These are phyloP conservation scores for Phytopythium boreale DNA, from an alignment of 352 stramenopile genomes.

Conservation along the genomic window DNA sequence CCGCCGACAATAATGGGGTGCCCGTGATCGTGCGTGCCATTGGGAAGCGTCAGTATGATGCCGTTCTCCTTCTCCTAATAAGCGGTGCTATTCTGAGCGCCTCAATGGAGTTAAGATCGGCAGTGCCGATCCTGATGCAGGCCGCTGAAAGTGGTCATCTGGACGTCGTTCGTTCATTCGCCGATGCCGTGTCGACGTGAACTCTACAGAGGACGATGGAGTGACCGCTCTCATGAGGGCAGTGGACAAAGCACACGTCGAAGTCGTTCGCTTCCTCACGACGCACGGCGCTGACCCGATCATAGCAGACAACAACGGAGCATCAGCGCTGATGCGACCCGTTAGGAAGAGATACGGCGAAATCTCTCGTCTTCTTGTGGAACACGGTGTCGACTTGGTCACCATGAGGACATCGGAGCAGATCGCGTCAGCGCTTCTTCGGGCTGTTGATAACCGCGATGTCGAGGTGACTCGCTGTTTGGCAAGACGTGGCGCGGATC, in stretches of 20 bases:
- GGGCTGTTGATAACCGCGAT: no score
- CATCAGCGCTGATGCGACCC: no score
- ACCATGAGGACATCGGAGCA: no score
- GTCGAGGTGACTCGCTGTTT: not conserved
- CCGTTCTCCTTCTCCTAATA: not conserved
- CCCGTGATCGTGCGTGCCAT: not conserved
- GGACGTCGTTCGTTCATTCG: not conserved
- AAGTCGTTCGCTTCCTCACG: no score
- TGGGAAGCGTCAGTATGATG: no score
- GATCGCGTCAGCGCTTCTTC: no score
- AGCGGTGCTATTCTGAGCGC: not conserved
- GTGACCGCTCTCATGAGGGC: not conserved
- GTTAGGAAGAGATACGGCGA: no score
- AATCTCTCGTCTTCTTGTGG: no score
- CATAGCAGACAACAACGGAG: no score
- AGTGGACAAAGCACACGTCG: not conserved
- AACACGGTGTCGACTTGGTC: no score
- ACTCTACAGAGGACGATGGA: not conserved
- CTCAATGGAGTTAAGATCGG: not conserved
- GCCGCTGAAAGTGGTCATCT: not conserved
- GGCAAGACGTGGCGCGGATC: not conserved
- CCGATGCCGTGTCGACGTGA: not conserved
- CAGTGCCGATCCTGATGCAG: not conserved
- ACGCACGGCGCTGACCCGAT: no score
- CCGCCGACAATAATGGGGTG: slow-evolving; percentile 3